Percentiles rank a stretch among this genome's conserved stretches.
These are phyloP conservation scores for Neurospora sublineolata DNA, from an alignment of 495 filamentous ascomycete genomes.

Conservation along the genomic window DNA sequence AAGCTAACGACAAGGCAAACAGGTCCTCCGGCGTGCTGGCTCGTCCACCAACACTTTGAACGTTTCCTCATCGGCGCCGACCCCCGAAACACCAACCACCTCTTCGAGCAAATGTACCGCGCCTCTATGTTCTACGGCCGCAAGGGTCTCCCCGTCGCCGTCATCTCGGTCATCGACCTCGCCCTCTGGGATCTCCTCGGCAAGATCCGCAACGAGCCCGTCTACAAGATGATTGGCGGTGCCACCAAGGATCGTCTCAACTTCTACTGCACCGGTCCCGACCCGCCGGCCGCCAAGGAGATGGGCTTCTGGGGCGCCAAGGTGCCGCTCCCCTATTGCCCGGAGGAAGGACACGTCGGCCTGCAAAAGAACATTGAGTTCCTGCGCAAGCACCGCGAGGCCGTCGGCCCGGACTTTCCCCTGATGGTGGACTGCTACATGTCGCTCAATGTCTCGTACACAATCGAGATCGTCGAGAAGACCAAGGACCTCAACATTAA, in stretches of 20 bases:
- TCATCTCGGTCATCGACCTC: slow-evolving; percentile 87
- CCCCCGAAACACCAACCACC: slow-evolving; percentile 73
- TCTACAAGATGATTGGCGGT: slow-evolving; percentile 89
- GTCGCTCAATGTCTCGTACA: slow-evolving; percentile 84
- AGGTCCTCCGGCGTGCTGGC: slow-evolving; percentile 83
- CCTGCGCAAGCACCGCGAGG: slow-evolving; percentile 68
- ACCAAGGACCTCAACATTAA: slow-evolving; percentile 74
- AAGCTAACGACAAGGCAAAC: not conserved
- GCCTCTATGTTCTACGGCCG: slow-evolving; percentile 91
- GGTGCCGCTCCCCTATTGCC: slow-evolving; percentile 77
- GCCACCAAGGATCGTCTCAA: slow-evolving; percentile 65
- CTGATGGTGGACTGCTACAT: slow-evolving; percentile 96
- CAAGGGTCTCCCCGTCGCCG: slow-evolving; percentile 78
- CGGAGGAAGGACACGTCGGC: slow-evolving; percentile 71
- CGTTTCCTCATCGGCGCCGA: slow-evolving; percentile 82
- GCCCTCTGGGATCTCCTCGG: slow-evolving; percentile 86
- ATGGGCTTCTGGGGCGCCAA: slow-evolving; percentile 86
- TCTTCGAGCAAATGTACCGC: slow-evolving; percentile 94
- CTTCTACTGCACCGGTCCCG: slow-evolving; percentile 91
- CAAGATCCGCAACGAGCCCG: slow-evolving; percentile 81
- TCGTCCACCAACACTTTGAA: slow-evolving; percentile 82
- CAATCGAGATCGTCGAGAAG: slow-evolving; percentile 76
- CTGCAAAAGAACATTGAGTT: slow-evolving; percentile 83
- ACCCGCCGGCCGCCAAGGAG: slow-evolving; percentile 62
- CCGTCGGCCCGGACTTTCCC: slow-evolving; percentile 79